phyloP scores from a whole-genome alignment of 1,284 basidiomycete species.

The Athelia sp. region DNA sequence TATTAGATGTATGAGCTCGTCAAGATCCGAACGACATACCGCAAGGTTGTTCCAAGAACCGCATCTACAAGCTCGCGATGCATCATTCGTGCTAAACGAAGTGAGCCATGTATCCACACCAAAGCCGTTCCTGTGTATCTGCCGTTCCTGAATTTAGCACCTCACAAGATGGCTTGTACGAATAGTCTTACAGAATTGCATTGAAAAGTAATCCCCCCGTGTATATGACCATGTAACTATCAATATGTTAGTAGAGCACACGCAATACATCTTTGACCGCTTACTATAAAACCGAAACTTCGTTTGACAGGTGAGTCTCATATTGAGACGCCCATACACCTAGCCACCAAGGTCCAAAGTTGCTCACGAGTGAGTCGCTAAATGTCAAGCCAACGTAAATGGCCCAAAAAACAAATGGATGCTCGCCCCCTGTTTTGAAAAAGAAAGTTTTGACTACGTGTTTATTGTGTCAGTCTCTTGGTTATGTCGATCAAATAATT shows the following conservation, averaged over 20 bases:
- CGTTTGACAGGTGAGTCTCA: constrained; percentile 23
- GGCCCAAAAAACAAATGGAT: constrained; percentile 14
- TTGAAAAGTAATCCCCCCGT: too few species aligned
- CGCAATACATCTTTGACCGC: too few species aligned
- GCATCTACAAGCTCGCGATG: constrained; percentile 38
- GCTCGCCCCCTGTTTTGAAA: constrained; percentile 17
- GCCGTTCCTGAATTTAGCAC: too few species aligned
- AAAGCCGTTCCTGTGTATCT: too few species aligned
- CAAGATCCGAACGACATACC: background rate
- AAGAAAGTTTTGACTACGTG: constrained; percentile 18
- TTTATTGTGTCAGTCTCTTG: too few species aligned
- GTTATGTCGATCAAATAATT: too few species aligned
- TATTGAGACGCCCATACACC: constrained; percentile 59
- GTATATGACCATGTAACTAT: too few species aligned
- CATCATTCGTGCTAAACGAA: constrained; percentile 38
- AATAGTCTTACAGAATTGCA: too few species aligned
- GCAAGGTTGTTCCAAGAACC: constrained; percentile 45
- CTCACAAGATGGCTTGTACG: too few species aligned
- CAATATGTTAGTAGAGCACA: too few species aligned
- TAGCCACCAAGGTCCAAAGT: constrained; percentile 51
- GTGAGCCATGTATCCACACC: constrained; percentile 33
- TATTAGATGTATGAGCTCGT: too few species aligned
- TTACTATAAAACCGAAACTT: constrained; percentile 34
- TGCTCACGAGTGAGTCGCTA: constrained; percentile 19
- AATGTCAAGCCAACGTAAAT: constrained; percentile 22